Evolutionary conservation across 257 asterid species (phyloP), one percentile per base, ranked within the genome.

Genomic region (Rubia yunnanensis): DNA sequence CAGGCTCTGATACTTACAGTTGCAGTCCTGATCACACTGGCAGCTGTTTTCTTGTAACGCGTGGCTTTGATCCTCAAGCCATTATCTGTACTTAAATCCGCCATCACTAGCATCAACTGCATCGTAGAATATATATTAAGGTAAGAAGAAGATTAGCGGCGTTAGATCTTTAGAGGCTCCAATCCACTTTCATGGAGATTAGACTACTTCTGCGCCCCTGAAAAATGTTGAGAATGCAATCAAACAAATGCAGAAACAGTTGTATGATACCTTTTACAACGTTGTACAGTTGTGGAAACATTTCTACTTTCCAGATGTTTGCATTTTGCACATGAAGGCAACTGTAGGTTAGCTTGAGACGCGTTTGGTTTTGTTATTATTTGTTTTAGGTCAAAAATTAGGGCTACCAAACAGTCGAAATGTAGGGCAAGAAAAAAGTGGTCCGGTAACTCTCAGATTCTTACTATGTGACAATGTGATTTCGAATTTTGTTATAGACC

Each of bases 1-100:
- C 80, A 76, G 80, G 77, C 80, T 67, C 73, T 76, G 66, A 71
- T 76, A 71, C 68, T 57, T 67, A 63, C 77, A 7, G 61, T 76
- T 60, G 76, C 71, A 7, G 55, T 56, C 70, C 61, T 72, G 55
- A 52, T 76, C 31, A 44, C 68, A 7, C 53, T 71, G 64, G 74
- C 74, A 55, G 18, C 60, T 46, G 60, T 76, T 49, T 54, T 76
- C 57, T 24, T 76, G 4, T 71, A 67, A 44, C 63, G 41, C 24
- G n/a, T 11, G 61, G 30, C 35, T 61, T 26, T 52, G 28, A 30
- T 41, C 28, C 65, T 44, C 23, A 10, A 23, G 49, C 36, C 63
- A 55, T 30, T 56, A 9, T 35, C 63, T 50, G 30, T 52, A 61
- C 61, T 35, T 28, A 49, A 34, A 69, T 34, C 30, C 48, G 5